A percentile compares a stretch with the other conserved stretches of the same genome.
Evolutionary conservation across 371 early-diverging fungal species (phyloP).

Genomic region (Mortierella sp.): DNA sequence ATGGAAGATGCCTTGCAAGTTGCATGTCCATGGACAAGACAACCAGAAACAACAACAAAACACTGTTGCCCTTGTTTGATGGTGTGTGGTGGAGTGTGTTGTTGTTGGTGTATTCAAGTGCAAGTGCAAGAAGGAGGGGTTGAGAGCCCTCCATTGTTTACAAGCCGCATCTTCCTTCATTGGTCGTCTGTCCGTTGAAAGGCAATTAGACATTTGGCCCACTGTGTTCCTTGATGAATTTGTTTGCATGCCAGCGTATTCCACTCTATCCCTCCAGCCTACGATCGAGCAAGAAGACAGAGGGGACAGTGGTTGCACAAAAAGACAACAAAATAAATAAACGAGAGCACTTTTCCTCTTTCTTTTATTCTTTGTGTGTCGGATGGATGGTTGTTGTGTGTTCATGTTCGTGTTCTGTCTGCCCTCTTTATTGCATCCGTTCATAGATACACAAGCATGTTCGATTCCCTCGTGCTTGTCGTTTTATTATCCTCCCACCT

Average conservation of each 20-base stretch:
- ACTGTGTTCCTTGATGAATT: too few species aligned
- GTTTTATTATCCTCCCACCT: too few species aligned
- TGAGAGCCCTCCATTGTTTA: background rate
- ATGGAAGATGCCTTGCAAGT: too few species aligned
- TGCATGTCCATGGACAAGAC: background rate
- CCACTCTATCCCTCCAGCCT: too few species aligned
- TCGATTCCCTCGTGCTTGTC: conserved; percentile 9
- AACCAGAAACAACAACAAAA: background rate
- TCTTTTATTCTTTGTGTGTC: background rate
- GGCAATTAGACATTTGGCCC: background rate
- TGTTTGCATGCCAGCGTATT: background rate
- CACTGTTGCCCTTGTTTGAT: too few species aligned
- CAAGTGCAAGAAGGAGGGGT: too few species aligned
- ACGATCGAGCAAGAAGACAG: background rate
- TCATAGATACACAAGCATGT: too few species aligned
- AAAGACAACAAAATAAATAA: background rate
- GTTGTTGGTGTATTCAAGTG: too few species aligned
- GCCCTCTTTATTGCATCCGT: too few species aligned
- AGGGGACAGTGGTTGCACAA: background rate
- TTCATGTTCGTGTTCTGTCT: background rate
- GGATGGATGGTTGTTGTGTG: background rate
- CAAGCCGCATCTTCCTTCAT: background rate
- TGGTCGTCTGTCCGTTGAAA: background rate
- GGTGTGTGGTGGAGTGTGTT: too few species aligned
- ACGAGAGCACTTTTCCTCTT: background rate